Conservation (phyloP, 1,284 basidiomycete species). For the Marasmius sp. region DNA sequence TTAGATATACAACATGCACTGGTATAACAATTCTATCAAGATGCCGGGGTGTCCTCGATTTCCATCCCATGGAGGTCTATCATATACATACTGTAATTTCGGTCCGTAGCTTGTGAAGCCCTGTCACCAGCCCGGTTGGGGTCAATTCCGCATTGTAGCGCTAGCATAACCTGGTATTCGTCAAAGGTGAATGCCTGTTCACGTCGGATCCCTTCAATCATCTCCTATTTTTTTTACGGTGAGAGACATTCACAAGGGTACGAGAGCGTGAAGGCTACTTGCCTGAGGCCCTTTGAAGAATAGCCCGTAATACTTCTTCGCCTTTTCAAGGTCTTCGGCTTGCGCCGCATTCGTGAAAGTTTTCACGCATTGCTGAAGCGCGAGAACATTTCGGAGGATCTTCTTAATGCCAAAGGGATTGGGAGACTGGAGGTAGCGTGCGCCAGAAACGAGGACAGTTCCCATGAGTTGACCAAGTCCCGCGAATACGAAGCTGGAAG, state of each 20-base stretch:
- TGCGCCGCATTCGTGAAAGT: conserved; percentile 64
- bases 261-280: conserved; percentile 19
- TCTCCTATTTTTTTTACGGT: conserved; percentile 46
- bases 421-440: conserved; percentile 68
- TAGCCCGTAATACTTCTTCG: conserved; percentile 80
- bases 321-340: conserved; percentile 73
- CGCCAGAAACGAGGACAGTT: conserved; percentile 76
- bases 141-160: conserved; percentile 83
- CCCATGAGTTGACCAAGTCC: conserved; percentile 90
- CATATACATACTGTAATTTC: conserved; percentile 76
- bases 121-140: conserved; percentile 50
- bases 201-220: conserved; percentile 69
- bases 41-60: conserved; percentile 46
- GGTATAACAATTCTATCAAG: neutral
- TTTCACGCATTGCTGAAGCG: conserved; percentile 91
- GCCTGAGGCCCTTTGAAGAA: conserved; percentile 78
- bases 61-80: conserved; percentile 82
- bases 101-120: conserved; percentile 54
- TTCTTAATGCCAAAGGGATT: conserved; percentile 86
- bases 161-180: conserved; percentile 88
- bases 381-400: conserved; percentile 87
- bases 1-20: neutral
- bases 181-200: conserved; percentile 79
- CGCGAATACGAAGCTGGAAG: conserved; percentile 72
- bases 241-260: neutral